Base-by-base conservation (phyloP, 2,329 filamentous ascomycete species). In the Talaromyces sp. region DNA sequence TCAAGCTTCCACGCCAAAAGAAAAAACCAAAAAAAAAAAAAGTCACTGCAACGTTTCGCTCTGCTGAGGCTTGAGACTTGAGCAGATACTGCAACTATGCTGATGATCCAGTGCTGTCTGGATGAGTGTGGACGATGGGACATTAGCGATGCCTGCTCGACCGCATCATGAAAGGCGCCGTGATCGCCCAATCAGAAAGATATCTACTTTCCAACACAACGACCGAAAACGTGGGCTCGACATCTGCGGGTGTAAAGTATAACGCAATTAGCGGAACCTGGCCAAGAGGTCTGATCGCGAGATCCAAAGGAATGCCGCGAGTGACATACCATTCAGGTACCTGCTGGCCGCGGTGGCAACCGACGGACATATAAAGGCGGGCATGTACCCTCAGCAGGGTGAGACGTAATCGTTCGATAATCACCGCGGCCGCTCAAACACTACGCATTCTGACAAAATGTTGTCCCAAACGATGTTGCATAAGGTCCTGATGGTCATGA, bases 391-490 rank as follows among this genome's bases (percentile, higher is more conserved):
- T 16, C n/a, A 8, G 7, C 28, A 35, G 35, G 7, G 25, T 21
- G 28, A 12, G n/a, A 5, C 28, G 14, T 28, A 31, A 8, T 31
- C 37, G 9, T 31, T 37, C 31, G n/a, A 54, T 18, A 16, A 28
- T 21, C 16, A 52, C 11, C 3, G 28, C 31, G n/a, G 21, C n/a
- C 21, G 7, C 28, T 57, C 25, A 25, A 21, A 28, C 14, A 50
- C 46, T 21, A 40, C 21, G 18, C 14, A 16, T 28, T 25, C 16
- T 28, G 1, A 44, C 58, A 63, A 48, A 14, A 71, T 71, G 69
- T 63, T 67, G 35, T 57, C 65, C 58, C 66, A 67, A 52, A 52
- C 65, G 35, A 65, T 65, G 23, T 64, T 71, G 39, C 66, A 67
- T 40, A 58, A 66, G 39, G 63, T 65, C 23, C 63, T 71, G 39